Conservation (phyloP, 148 eudicot species). For the Polygonum aviculare region DNA sequence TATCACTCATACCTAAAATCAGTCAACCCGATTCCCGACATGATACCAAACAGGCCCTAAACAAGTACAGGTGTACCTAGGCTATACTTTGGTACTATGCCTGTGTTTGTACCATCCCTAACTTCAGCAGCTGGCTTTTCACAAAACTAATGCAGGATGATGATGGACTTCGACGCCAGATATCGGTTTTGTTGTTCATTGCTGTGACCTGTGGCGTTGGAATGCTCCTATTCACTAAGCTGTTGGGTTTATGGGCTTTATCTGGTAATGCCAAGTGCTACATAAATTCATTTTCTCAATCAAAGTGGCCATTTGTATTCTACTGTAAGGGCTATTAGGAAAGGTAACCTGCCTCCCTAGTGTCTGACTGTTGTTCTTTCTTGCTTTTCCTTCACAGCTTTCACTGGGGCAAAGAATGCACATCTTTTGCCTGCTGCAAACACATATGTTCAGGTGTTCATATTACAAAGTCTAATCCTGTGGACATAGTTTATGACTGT, state of each 20-base stretch:
- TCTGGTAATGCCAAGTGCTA: conserved; percentile 43
- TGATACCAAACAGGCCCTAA: too few species aligned
- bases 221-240: conserved; percentile 67
- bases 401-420: conserved; percentile 61
- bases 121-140: neutral
- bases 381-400: conserved; percentile 42
- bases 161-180: conserved; percentile 78
- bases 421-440: conserved; percentile 80
- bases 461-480: neutral
- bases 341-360: neutral
- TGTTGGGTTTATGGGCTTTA: conserved; percentile 58
- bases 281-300: conserved; percentile 9
- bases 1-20: too few species aligned
- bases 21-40: too few species aligned
- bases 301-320: neutral
- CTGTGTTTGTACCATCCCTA: neutral
- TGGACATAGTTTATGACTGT: neutral
- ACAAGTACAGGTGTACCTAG: too few species aligned
- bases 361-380: conserved; percentile 9
- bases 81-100: too few species aligned
- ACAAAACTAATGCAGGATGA: conserved; percentile 52
- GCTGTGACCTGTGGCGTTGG: conserved; percentile 63
- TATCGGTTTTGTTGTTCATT: conserved; percentile 63
- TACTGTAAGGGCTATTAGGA: neutral
- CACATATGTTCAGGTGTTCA: conserved; percentile 72